Conservation (phyloP, 805 yeast species). For the Candida sanyiensis region DNA sequence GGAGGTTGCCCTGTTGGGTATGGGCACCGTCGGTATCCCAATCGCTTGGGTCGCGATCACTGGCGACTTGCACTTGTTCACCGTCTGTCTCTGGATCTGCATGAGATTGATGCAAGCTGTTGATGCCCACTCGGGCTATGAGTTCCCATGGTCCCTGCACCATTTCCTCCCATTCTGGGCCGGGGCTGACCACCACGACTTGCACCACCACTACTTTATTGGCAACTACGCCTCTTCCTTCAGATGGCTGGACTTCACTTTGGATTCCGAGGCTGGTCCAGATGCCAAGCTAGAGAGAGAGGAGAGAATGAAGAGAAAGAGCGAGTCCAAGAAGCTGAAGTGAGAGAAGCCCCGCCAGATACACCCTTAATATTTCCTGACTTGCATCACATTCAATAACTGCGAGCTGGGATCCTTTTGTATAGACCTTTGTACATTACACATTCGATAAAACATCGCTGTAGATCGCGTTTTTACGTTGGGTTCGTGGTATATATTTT, state of each 20-base stretch:
- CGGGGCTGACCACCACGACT: slow-evolving; percentile 97
- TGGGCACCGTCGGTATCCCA: slow-evolving; percentile 96
- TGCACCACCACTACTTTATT: slow-evolving; percentile 92
- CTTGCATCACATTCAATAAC: too few species aligned
- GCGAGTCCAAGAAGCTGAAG: slow-evolving; percentile 2
- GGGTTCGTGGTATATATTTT: too few species aligned
- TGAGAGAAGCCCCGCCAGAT: too few species aligned
- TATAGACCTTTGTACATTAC: too few species aligned
- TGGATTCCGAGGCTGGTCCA: slow-evolving; percentile 88
- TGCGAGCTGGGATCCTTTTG: too few species aligned
- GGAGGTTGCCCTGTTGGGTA: slow-evolving; percentile 78
- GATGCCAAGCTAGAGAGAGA: slow-evolving; percentile 75
- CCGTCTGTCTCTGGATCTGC: slow-evolving; percentile 85
- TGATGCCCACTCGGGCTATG: slow-evolving; percentile 97
- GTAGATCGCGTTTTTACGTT: too few species aligned
- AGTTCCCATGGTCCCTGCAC: slow-evolving; percentile 94
- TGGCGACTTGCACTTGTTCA: slow-evolving; percentile 75
- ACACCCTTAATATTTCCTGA: too few species aligned
- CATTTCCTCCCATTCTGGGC: slow-evolving; percentile 96
- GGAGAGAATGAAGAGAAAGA: slow-evolving; percentile 41
- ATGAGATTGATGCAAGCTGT: slow-evolving; percentile 92
- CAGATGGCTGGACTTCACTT: slow-evolving; percentile 90
- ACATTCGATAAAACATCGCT: too few species aligned
- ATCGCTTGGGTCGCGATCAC: slow-evolving; percentile 74
- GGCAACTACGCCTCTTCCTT: slow-evolving; percentile 94